Evolutionary conservation across 192 early-diverging fungal species (phyloP).

Genomic region (Entomortierella parvispora): DNA sequence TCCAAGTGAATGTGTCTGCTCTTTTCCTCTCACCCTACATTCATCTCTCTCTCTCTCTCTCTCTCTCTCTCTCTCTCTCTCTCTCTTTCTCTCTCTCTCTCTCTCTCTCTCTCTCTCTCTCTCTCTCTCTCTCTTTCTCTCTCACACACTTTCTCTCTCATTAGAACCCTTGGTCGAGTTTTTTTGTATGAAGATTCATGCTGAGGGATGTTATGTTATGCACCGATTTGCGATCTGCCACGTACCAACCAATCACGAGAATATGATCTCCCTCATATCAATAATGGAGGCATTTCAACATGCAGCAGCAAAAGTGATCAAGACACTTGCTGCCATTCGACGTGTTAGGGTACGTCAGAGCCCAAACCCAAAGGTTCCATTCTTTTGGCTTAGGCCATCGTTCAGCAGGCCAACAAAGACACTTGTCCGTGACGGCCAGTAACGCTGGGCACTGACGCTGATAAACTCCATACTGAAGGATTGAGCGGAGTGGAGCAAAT

Average conservation of each 20-base stretch:
- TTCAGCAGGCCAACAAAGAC: slow-evolving; percentile 15
- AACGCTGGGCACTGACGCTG: slow-evolving; percentile 6
- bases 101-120: too few species aligned
- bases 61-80: too few species aligned
- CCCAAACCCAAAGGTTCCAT: slow-evolving; percentile 12
- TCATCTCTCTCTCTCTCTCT: too few species aligned
- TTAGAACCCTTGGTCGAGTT: slow-evolving; percentile 26
- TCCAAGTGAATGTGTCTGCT: background rate
- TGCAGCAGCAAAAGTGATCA: background rate
- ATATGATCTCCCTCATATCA: slow-evolving; percentile 9
- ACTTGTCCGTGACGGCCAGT: slow-evolving; percentile 18
- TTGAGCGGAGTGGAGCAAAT: too few species aligned
- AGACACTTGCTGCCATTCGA: slow-evolving; percentile 14
- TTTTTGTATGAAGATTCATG: slow-evolving; percentile 12
- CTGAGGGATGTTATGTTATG: slow-evolving; percentile 25
- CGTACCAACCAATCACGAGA: slow-evolving; percentile 8
- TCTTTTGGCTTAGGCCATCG: slow-evolving; percentile 22
- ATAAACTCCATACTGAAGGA: too few species aligned
- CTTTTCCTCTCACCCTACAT: too few species aligned
- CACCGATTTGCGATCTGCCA: slow-evolving; percentile 20
- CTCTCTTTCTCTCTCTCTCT: too few species aligned
- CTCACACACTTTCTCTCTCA: background rate
- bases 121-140: background rate
- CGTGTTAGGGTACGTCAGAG: slow-evolving; percentile 10
- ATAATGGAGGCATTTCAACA: slow-evolving; percentile 27